Evolutionary conservation across 2,329 filamentous ascomycete species (phyloP).

Genomic region (Gaeumannomyces tritici): DNA sequence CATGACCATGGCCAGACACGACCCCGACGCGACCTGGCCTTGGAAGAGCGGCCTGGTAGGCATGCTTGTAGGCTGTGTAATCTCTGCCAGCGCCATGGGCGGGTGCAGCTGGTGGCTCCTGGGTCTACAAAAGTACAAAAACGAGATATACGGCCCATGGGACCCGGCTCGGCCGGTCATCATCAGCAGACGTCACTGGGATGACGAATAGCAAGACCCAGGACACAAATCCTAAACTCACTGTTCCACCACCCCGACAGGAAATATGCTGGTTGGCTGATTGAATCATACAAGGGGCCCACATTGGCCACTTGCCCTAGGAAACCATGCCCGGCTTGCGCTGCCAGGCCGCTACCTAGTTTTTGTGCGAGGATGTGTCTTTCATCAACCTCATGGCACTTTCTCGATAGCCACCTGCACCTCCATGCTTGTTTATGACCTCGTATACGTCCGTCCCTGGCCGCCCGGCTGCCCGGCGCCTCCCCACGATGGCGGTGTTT

Average conservation of each 20-base stretch:
- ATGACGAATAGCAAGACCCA: slow-evolving; percentile 18
- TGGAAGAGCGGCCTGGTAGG: slow-evolving; percentile 57
- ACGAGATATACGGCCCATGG: slow-evolving; percentile 97
- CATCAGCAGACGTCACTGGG: slow-evolving; percentile 53
- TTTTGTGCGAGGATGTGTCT: slow-evolving; percentile 18
- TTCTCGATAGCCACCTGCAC: slow-evolving; percentile 47
- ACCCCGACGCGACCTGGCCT: slow-evolving; percentile 28
- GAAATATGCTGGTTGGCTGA: background rate
- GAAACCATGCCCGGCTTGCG: background rate
- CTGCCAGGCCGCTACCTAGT: background rate
- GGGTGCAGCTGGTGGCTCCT: slow-evolving; percentile 98
- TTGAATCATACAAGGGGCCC: background rate
- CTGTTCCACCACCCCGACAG: background rate
- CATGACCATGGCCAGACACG: slow-evolving; percentile 40
- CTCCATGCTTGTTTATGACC: slow-evolving; percentile 41
- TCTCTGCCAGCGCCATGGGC: slow-evolving; percentile 74
- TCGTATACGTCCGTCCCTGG: slow-evolving; percentile 28
- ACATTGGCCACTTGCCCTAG: background rate
- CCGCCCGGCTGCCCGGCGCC: slow-evolving; percentile 25
- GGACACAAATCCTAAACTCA: background rate
- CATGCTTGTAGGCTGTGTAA: slow-evolving; percentile 63
- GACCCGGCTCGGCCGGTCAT: slow-evolving; percentile 88
- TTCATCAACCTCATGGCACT: slow-evolving; percentile 54
- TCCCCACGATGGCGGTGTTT: slow-evolving; percentile 73
- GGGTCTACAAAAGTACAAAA: slow-evolving; percentile 95